phyloP scores from a whole-genome alignment of 1,139 yeast genomes.

The Geotrichum aggregatum region DNA sequence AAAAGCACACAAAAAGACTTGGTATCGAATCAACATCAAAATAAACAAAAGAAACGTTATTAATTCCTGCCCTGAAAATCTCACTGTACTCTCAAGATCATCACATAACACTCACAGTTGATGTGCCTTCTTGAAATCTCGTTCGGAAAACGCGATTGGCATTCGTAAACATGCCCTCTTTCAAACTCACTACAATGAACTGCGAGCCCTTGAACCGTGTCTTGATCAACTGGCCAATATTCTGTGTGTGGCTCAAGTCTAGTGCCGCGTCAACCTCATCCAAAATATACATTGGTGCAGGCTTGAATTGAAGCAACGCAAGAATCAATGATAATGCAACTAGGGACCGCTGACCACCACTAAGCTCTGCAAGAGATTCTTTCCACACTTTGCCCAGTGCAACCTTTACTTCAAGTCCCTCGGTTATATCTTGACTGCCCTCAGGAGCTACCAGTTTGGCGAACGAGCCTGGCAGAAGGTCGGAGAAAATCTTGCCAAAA shows the following conservation, averaged over 20 bases:
- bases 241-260: constrained; percentile 94
- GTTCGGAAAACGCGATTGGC: constrained; percentile 93
- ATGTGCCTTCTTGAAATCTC: constrained; percentile 93
- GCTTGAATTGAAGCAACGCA: constrained; percentile 89
- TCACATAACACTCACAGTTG: constrained; percentile 55
- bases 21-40: neutral
- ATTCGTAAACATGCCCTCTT: constrained; percentile 97
- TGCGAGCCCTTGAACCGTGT: constrained; percentile 94
- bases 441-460: constrained; percentile 85
- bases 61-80: neutral
- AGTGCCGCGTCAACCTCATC: constrained; percentile 98
- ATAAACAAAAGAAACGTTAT: neutral
- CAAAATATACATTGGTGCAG: constrained; percentile 95
- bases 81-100: too few species aligned
- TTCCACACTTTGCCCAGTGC: constrained; percentile 93
- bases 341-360: constrained; percentile 95
- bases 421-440: constrained; percentile 66
- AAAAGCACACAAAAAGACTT: neutral
- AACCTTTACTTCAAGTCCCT: constrained; percentile 89
- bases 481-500: constrained; percentile 89
- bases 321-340: constrained; percentile 86
- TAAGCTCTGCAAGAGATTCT: constrained; percentile 86
- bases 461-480: constrained; percentile 81
- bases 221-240: constrained; percentile 92
- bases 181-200: constrained; percentile 90